Percentiles rank a stretch among this genome's conserved stretches.
Evolutionary conservation across 441 rosid species (phyloP).

Genomic region (Populus hybrid): DNA sequence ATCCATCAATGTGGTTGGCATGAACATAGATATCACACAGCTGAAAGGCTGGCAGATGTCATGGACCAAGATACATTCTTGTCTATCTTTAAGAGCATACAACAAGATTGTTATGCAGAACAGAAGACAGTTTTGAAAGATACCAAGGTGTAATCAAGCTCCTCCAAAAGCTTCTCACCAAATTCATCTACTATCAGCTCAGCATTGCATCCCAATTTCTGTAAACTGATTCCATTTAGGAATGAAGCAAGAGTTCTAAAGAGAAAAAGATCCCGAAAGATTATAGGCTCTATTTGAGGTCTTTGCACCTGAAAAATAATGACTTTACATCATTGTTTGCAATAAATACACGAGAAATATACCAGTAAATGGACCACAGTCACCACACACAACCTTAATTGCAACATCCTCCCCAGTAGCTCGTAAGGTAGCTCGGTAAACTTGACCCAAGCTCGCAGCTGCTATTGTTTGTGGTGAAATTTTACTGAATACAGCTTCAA

Average conservation of each 20-base stretch:
- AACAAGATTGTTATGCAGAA: constrained; percentile 3
- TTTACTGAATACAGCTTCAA: constrained; percentile 82
- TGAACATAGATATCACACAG: neutral
- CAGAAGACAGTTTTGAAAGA: constrained; percentile 19
- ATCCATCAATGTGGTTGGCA: neutral
- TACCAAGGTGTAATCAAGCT: constrained; percentile 97
- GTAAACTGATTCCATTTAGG: constrained; percentile 80
- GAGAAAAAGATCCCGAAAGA: constrained; percentile 89
- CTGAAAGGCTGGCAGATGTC: neutral
- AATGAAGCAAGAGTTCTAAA: constrained; percentile 93
- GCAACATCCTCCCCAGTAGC: constrained; percentile 94
- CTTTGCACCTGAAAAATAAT: constrained; percentile 71
- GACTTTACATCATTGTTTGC: constrained; percentile 4
- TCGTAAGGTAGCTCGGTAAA: constrained; percentile 88
- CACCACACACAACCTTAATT: constrained; percentile 62
- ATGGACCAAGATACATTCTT: neutral
- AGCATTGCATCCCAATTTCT: constrained; percentile 92
- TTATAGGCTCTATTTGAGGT: constrained; percentile 89
- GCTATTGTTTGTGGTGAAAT: constrained; percentile 86
- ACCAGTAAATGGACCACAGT: constrained; percentile 1
- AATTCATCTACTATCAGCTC: constrained; percentile 96
- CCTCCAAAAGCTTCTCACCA: constrained; percentile 96
- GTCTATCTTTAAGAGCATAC: neutral
- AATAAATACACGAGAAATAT: neutral
- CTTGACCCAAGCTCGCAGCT: constrained; percentile 98